These are phyloP conservation scores for Candida ipomoeae DNA, from an alignment of 805 yeast species.

Conservation along the genomic window DNA sequence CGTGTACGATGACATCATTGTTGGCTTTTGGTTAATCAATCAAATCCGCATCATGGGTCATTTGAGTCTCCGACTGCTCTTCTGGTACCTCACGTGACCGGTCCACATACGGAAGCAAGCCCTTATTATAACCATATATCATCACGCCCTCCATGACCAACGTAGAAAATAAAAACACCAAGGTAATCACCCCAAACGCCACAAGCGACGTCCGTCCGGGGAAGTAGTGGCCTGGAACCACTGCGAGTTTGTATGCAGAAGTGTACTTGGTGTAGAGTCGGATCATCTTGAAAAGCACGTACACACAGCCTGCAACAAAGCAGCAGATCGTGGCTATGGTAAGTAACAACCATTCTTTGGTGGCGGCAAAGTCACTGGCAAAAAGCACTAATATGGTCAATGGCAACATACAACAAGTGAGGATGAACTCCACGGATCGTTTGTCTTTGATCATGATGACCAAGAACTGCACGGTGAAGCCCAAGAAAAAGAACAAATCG, in stretches of 20 bases:
- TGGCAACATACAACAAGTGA: slow-evolving; percentile 45
- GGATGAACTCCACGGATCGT: slow-evolving; percentile 39
- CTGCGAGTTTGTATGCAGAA: slow-evolving; percentile 27
- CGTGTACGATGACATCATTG: neutral
- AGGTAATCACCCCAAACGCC: slow-evolving; percentile 41
- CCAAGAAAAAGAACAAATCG: slow-evolving; percentile 47
- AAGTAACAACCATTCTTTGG: slow-evolving; percentile 29
- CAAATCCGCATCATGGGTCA: neutral
- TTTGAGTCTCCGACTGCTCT: neutral
- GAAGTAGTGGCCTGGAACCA: slow-evolving; percentile 35
- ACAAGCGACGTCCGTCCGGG: slow-evolving; percentile 44
- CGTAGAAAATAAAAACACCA: slow-evolving; percentile 35
- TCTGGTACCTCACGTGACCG: neutral
- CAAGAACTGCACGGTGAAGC: slow-evolving; percentile 47
- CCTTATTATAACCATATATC: slow-evolving; percentile 13
- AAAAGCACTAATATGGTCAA: slow-evolving; percentile 36
- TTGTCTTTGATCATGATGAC: slow-evolving; percentile 40
- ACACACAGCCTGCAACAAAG: slow-evolving; percentile 40
- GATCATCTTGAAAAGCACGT: slow-evolving; percentile 44
- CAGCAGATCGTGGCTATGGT: slow-evolving; percentile 25
- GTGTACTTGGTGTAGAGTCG: slow-evolving; percentile 41
- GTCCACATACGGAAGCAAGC: slow-evolving; percentile 20
- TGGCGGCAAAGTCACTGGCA: slow-evolving; percentile 34
- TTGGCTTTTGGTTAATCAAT: neutral
- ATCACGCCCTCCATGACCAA: slow-evolving; percentile 20